Base-by-base conservation (phyloP, 176 grass and related monocot genomes). In the Oryza rufipogon region DNA sequence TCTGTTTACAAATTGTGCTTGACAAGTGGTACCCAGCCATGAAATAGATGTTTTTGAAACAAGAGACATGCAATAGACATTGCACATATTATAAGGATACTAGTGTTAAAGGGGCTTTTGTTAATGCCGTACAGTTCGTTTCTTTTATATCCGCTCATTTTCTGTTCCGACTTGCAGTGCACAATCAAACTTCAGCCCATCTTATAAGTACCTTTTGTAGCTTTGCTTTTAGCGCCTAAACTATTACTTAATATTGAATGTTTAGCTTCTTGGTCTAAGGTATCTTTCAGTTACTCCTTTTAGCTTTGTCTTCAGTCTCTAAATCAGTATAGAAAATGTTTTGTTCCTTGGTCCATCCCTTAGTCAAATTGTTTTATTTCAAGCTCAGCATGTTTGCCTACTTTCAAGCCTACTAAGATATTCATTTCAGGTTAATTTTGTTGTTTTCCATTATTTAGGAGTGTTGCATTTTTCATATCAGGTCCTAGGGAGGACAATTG, bases 401-500 rank as follows among this genome's bases (percentile, higher is more conserved):
- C 68, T 78, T 51, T 72, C 14, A 73, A 66, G 3, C 3, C 60
- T 72, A 14, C 52, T 22, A 73, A 66, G 3, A 2, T 78, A 32
- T 83, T 16, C 12, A 67, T 73, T 65, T 74, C 36, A 72, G 52
- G 41, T 38, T 72, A 85, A 79, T 30, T 32, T 65, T 75, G 74
- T 12, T 38, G 25, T 74, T 71, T 70, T 49, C 51, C 44, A 81
- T 12, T 39, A 75, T 74, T 17, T n/a, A 47, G 78, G 80, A 86
- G 26, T 14, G 48, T 56, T 86, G 73, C 20, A 56, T 78, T 83
- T 73, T 73, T 13, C 63, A 86, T 58, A 64, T 78, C 86, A 98
- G 96, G 89, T 93, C 28, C 87, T 98, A 78, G 95, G 95, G 56
- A 98, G 95, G 77, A 95, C 87, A 22, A 95, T 98, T 90, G 91